Base-by-base conservation (phyloP, 495 filamentous ascomycete genomes). In the Trichoderma erinaceum region DNA sequence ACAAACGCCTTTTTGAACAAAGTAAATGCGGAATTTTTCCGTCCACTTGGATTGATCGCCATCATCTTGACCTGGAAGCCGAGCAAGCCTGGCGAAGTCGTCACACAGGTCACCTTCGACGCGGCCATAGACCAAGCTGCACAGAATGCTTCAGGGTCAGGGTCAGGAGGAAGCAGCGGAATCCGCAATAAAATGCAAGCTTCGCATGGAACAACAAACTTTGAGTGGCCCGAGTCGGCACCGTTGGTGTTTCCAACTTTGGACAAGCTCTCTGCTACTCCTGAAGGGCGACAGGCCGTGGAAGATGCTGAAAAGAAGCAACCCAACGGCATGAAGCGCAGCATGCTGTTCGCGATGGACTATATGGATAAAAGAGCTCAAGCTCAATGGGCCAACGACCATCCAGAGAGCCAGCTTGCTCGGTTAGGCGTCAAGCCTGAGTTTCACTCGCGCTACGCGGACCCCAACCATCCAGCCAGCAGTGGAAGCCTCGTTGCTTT, bases 21-120 rank as follows among this genome's bases (percentile, higher is more conserved):
- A 58, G 78, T 86, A 70, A 88, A 88, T 72, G 73, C 79, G 15
- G 76, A 83, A 41, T 82, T 86, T 64, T 88, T 87, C 74, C 78
- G 76, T 27, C 86, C 86, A 0, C 81, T 80, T 12, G 86, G 86
- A 6, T 79, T 89, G 1, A 85, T 81, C 72, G 83, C 80, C 65
- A 71, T 89, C 4, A 73, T 89, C 61, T 85, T 89, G 83, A 85
- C 83, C 25, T 88, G 81, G 75, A 81, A 85, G 25, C 81, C 84
- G 2, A 76, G 82, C 13, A 73, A 73, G 0, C 63, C 71, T 5
- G 64, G 71, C 4, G 35, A 69, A 50, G 48, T 69, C 29, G 15
- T 71, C 3, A 71, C 78, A 7, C 71, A 71, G 10, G 72, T 72
- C 15, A 52, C 71, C 5, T 72, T 78, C 43, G 78, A 82, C 73